Conservation (phyloP, 805 yeast species). For the Vanderwaltozyma polyspora region DNA sequence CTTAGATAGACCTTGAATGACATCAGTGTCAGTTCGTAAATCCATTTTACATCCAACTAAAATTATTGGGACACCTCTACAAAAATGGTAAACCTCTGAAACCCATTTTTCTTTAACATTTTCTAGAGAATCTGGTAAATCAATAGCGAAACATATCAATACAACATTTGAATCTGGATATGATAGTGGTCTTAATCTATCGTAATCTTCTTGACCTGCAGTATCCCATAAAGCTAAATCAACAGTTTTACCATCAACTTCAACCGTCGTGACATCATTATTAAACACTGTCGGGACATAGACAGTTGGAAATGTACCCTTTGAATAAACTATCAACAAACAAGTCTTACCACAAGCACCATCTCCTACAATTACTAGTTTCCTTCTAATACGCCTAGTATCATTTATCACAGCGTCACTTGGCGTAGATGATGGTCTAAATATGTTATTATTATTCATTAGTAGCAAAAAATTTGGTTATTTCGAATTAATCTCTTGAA, state of each 20-base stretch:
- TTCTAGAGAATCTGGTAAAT: constrained; percentile 83
- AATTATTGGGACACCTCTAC: constrained; percentile 88
- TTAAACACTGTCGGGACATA: constrained; percentile 95
- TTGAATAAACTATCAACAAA: constrained; percentile 72
- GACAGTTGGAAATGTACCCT: constrained; percentile 87
- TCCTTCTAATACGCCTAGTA: constrained; percentile 39
- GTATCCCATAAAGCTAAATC: constrained; percentile 97
- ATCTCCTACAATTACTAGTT: constrained; percentile 90
- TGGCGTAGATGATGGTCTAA: neutral
- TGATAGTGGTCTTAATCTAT: constrained; percentile 80
- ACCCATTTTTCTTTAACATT: constrained; percentile 96
- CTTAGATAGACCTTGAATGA: constrained; percentile 62
- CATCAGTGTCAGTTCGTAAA: constrained; percentile 70
- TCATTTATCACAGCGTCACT: neutral
- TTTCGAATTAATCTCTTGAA: no score
- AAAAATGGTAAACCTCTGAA: constrained; percentile 84
- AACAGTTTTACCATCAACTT: constrained; percentile 80
- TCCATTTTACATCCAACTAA: constrained; percentile 88
- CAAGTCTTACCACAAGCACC: constrained; percentile 98
- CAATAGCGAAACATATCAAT: constrained; percentile 82
- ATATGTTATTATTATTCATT: neutral
- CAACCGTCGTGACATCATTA: constrained; percentile 95
- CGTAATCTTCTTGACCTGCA: constrained; percentile 97
- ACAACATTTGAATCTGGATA: constrained; percentile 91
- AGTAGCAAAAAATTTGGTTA: no score